A percentile compares a stretch with the other conserved stretches of the same genome.
Conservation (phyloP, 1,284 basidiomycete genomes). For the Tetrapyrgos nigripes region DNA sequence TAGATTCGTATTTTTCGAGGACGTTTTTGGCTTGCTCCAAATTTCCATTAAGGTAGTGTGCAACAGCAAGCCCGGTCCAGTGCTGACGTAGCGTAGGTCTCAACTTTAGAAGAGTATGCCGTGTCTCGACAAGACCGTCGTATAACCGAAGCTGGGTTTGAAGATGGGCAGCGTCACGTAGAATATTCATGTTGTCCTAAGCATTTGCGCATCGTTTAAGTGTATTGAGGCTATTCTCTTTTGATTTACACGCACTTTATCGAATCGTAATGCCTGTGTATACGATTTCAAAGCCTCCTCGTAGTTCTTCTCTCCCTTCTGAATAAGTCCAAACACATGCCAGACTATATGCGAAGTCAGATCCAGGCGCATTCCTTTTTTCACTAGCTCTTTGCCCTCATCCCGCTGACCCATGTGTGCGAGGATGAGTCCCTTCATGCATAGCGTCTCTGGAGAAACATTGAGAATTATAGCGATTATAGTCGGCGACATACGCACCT, state of each 20-base stretch:
- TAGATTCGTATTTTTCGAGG: conserved; percentile 71
- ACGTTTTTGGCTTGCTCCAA: conserved; percentile 75
- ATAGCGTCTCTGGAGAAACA: conserved; percentile 77
- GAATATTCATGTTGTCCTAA: conserved; percentile 93
- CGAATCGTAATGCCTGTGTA: conserved; percentile 83
- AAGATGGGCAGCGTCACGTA: conserved; percentile 91
- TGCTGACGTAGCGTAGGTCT: conserved; percentile 88
- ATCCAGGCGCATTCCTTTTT: conserved; percentile 88
- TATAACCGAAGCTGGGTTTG: conserved; percentile 92
- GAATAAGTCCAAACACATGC: conserved; percentile 96
- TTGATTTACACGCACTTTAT: conserved; percentile 67
- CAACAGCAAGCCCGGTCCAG: conserved; percentile 92
- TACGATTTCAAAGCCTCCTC: conserved; percentile 90
- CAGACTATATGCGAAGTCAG: conserved; percentile 95
- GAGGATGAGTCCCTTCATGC: conserved; percentile 92
- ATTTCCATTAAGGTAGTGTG: conserved; percentile 87
- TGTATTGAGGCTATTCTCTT: conserved; percentile 11
- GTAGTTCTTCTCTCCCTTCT: conserved; percentile 92
- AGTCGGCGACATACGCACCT: conserved; percentile 56
- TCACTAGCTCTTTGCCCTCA: conserved; percentile 86
- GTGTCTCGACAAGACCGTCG: conserved; percentile 82
- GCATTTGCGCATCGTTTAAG: conserved; percentile 16
- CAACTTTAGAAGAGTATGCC: conserved; percentile 81
- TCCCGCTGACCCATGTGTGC: conserved; percentile 87
- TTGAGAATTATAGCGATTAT: background rate